Evolutionary conservation across 352 stramenopile species (phyloP), one percentile per base, ranked within the genome.

Genomic region (Phytophthora ohioensis): DNA sequence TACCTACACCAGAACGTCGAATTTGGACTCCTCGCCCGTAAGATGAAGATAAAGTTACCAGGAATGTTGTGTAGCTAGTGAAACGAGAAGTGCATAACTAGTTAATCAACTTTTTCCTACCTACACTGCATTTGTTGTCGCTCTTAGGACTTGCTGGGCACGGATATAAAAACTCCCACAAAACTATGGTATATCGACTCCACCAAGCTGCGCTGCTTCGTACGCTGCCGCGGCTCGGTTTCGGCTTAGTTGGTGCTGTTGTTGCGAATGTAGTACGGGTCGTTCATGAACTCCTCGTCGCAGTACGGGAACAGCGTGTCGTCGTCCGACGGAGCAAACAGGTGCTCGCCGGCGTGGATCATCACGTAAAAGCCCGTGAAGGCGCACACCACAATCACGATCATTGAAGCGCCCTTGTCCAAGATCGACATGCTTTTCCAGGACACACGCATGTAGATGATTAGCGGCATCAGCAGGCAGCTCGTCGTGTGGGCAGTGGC

Each of bases 281-380:
- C 51, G 57, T 79, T 38, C 67, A 87, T 71, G 67, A 71, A 84
- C 65, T 85, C 70, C 6, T 69, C 69, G 13, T 79, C 49, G 69
- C 84, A 92, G 73, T 87, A 92, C 32, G 76, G 74, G 70, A 92
- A 92, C 30, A 69, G 54, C 15, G 69, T 69, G 12, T 76, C 57
- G 21, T 82, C 72, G 21, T 71, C 51, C 31, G 56, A 58, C 13
- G 82, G 80, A 35, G 70, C 77, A 63, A 88, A 86, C 17, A 90
- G 71, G 45, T 78, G 62, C 75, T 88, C 75, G 67, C 81, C 81
- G 15, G 78, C 73, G 57, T 73, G 74, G 76, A 82, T 82, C 57
- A 79, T 78, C 10, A 87, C 79, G 65, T 90, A 91, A 55, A 70
- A 73, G 8, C 80, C 83, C 43, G 84, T 76, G 51, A 79, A 49